These are phyloP conservation scores for Auriculariales sp. DNA, from an alignment of 768 basidiomycete genomes.

Conservation along the genomic window DNA sequence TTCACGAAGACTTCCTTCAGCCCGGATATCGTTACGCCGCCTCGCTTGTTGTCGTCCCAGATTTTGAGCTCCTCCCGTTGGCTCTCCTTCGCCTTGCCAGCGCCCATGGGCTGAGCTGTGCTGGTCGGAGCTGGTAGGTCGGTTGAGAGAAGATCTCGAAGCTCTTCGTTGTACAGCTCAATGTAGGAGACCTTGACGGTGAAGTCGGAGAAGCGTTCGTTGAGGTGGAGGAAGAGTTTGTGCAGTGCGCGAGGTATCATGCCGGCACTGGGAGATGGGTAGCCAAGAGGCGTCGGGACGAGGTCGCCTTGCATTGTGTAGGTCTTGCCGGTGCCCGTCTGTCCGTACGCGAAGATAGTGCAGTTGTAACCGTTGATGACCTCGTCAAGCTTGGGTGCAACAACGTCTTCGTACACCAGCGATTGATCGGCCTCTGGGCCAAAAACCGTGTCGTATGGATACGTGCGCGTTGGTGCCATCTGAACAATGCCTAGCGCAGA, in stretches of 20 bases:
- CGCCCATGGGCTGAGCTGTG: conserved; percentile 61
- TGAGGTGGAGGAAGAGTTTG: conserved; percentile 79
- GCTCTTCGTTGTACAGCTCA: conserved; percentile 96
- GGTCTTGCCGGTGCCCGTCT: conserved; percentile 99
- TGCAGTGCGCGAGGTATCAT: conserved; percentile 93
- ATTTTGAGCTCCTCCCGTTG: conserved; percentile 59
- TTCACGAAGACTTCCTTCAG: conserved; percentile 80
- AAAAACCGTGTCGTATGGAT: conserved; percentile 91
- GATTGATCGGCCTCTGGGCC: conserved; percentile 95
- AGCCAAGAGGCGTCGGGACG: conserved; percentile 65
- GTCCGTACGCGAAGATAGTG: conserved; percentile 94
- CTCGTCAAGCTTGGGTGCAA: conserved; percentile 82
- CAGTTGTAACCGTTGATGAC: conserved; percentile 96
- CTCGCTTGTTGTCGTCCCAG: conserved; percentile 81
- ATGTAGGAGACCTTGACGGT: conserved; percentile 89
- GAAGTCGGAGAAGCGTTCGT: conserved; percentile 62
- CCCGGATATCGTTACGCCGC: conserved; percentile 87
- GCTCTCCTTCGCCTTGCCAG: conserved; percentile 28
- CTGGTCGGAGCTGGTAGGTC: conserved; percentile 59
- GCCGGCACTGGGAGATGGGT: conserved; percentile 78
- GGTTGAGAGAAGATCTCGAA: conserved; percentile 77
- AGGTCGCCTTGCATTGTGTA: conserved; percentile 99
- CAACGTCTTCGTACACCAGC: conserved; percentile 87
- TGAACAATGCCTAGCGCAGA: conserved; percentile 62
- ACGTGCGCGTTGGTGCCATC: conserved; percentile 67